Evolutionary conservation across 148 eudicot genomes (phyloP).

Genomic region (Fagopyrum esculentum): DNA sequence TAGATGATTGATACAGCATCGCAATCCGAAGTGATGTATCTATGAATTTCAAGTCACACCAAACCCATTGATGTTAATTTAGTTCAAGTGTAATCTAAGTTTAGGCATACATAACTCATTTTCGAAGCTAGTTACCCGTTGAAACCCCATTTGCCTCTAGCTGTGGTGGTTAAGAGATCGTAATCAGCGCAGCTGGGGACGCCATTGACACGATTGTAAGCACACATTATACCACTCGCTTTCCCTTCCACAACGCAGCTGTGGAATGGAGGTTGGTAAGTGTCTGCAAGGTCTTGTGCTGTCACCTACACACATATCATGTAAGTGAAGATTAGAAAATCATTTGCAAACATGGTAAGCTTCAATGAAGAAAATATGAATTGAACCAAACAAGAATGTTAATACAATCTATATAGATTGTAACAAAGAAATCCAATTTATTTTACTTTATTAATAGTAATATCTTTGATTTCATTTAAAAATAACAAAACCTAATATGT

Average conservation of each 20-base stretch:
- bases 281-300: conserved; percentile 89
- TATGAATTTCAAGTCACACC: conserved; percentile 6
- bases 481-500: too few relatives aligned
- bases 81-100: neutral
- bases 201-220: conserved; percentile 80
- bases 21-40: conserved; percentile 88
- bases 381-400: neutral
- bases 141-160: conserved; percentile 73
- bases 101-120: too few relatives aligned
- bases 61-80: too few relatives aligned
- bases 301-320: conserved; percentile 38
- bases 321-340: too few relatives aligned
- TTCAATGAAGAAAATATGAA: neutral
- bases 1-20: conserved; percentile 74
- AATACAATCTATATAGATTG: neutral
- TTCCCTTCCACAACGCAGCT: conserved; percentile 60
- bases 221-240: conserved; percentile 98
- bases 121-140: conserved; percentile 40
- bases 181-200: conserved; percentile 82
- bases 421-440: neutral
- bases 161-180: conserved; percentile 54
- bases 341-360: neutral
- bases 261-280: conserved; percentile 83
- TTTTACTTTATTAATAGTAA: too few relatives aligned
- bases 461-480: too few relatives aligned